Evolutionary conservation across 805 yeast species (phyloP), one percentile per base, ranked within the genome.

Genomic region (Ogataea chonburiensis): DNA sequence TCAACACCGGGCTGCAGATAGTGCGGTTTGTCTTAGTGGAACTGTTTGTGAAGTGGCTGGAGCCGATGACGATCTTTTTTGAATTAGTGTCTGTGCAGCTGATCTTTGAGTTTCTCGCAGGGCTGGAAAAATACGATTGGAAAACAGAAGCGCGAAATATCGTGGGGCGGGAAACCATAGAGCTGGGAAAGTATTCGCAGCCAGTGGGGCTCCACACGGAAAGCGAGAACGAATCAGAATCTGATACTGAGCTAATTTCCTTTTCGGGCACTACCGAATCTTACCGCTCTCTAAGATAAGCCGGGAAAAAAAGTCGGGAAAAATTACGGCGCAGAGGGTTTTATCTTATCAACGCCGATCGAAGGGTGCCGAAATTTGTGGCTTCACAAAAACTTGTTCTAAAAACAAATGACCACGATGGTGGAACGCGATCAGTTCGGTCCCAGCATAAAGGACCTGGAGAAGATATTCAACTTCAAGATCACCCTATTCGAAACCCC

Each of bases 31-130:
- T 52, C 10, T 21, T 60, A 22, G 52, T 67, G 49, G 16, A 53
- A 53, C 21, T 63, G 70, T 67, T 57, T 70, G 17, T 63, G n/a
- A 66, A 65, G 10, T 73, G 82, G 67, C 67, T 83, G 52, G 57
- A 71, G 0, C 61, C 66, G 19, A 60, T 73, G 4, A 49, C 68
- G 9, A 63, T 72, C 3, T 66, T 78, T 25, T 49, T 75, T 5
- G 72, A 73, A 31, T 65, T 77, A 11, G 65, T 76, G 22, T 58
- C 77, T 4, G 60, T 71, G 12, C 73, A 79, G 1, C 64, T 75
- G 16, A 66, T 77, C 1, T 80, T 85, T 82, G 86, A 81, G 57
- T 77, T 86, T 81, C 56, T 78, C 7, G 73, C 66, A 48, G 70
- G 76, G 28, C 75, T 79, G 26, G 70, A 73, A 43, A 50, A 65